phyloP scores from a whole-genome alignment of 805 yeast species.

The Babjeviella inositovora region DNA sequence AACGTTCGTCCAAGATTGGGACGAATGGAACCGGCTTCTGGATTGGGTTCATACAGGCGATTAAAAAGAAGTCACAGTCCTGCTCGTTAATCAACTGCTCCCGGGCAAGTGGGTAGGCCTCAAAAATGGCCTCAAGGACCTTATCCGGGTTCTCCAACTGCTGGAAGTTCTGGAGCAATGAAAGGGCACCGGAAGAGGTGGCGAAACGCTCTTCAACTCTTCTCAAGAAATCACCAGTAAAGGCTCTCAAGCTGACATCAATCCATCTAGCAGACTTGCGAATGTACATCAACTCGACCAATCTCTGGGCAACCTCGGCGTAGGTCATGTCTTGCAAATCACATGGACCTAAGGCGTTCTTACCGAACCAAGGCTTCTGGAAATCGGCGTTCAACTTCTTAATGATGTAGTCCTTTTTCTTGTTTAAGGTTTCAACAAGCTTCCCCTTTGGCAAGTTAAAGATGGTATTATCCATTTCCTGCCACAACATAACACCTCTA shows the following conservation, averaged over 20 bases:
- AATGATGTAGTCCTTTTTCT: constrained; percentile 80
- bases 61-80: constrained; percentile 86
- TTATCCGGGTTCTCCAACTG: constrained; percentile 55
- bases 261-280: constrained; percentile 74
- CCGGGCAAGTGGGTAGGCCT: constrained; percentile 57
- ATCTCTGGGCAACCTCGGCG: constrained; percentile 74
- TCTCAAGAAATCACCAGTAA: constrained; percentile 74
- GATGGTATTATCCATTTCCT: constrained; percentile 88
- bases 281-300: constrained; percentile 80
- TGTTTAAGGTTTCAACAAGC: constrained; percentile 61
- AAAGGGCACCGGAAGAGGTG: constrained; percentile 26
- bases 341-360: constrained; percentile 58
- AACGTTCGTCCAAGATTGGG: constrained; percentile 87
- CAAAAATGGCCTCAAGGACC: constrained; percentile 42
- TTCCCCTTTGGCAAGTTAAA: constrained; percentile 85
- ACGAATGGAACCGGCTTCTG: constrained; percentile 98
- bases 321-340: constrained; percentile 95
- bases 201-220: constrained; percentile 96
- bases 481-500: constrained; percentile 95
- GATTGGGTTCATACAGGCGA: constrained; percentile 61
- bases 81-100: constrained; percentile 84
- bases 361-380: constrained; percentile 98
- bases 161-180: constrained; percentile 60
- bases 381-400: constrained; percentile 78
- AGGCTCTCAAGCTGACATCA: constrained; percentile 71